phyloP scores from a whole-genome alignment of 2,329 filamentous ascomycete genomes.

The Colletotrichum eremochloae region DNA sequence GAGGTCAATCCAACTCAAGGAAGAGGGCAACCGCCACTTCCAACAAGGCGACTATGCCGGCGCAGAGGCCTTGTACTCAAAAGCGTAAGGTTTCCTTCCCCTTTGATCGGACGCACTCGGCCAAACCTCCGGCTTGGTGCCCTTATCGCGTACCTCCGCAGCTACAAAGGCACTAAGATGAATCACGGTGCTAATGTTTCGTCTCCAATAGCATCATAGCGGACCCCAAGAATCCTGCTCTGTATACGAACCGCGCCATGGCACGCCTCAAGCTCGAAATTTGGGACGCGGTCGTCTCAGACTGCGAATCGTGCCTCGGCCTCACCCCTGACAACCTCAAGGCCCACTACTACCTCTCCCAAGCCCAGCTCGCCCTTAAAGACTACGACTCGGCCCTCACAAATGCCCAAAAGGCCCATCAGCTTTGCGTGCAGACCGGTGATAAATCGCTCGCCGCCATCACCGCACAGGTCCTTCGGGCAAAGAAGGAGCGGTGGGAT shows the following conservation, averaged over 20 bases:
- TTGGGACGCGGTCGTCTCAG: conserved; percentile 81
- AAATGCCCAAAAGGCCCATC: conserved; percentile 79
- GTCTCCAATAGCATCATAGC: conserved; percentile 73
- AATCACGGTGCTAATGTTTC: conserved; percentile 6
- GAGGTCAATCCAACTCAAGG: conserved; percentile 61
- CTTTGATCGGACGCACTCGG: neutral
- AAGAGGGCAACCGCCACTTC: conserved; percentile 75
- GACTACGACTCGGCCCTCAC: conserved; percentile 80
- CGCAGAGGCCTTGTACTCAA: conserved; percentile 79
- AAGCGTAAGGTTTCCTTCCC: conserved; percentile 66
- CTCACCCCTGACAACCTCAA: conserved; percentile 80
- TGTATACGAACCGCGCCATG: conserved; percentile 93
- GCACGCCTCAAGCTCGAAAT: conserved; percentile 79
- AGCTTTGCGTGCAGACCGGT: conserved; percentile 72
- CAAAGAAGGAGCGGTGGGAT: conserved; percentile 91
- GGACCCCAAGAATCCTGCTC: conserved; percentile 80
- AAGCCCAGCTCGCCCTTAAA: conserved; percentile 82
- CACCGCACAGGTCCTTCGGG: conserved; percentile 79
- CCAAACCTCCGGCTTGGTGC: neutral
- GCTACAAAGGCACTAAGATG: neutral
- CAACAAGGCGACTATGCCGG: conserved; percentile 72
- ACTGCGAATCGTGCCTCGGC: conserved; percentile 81
- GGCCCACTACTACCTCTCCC: conserved; percentile 84
- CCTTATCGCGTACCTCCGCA: neutral
- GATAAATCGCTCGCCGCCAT: conserved; percentile 79